Percentiles rank a stretch among this genome's conserved stretches.
phyloP scores from a whole-genome alignment of 2,329 filamentous ascomycete species.

The Microcyclosporella mali region DNA sequence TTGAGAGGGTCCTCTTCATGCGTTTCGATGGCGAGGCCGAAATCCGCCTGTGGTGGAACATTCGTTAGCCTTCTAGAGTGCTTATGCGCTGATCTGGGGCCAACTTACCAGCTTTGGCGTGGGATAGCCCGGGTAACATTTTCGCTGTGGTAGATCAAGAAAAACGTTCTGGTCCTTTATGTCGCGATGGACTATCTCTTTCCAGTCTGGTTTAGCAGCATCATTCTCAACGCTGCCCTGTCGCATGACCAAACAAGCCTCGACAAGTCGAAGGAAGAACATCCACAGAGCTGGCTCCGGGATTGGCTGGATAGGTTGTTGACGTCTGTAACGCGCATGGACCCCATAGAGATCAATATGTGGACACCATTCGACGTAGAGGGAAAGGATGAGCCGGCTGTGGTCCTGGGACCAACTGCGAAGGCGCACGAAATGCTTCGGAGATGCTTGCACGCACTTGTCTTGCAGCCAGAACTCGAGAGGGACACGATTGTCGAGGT shows the following conservation, averaged over 20 bases:
- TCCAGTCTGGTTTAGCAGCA: not conserved
- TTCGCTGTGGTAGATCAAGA: not conserved
- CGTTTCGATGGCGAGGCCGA: conserved; percentile 8
- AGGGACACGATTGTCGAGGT: not conserved
- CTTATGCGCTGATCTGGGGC: not conserved
- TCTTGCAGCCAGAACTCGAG: not conserved
- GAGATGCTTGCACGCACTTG: not conserved
- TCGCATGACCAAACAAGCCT: conserved; percentile 1
- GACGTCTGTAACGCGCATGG: no score
- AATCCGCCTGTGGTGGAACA: conserved; percentile 2
- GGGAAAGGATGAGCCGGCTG: not conserved
- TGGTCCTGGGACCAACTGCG: not conserved
- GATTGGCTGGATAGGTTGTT: not conserved
- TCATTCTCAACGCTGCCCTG: not conserved
- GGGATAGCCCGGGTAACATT: not conserved
- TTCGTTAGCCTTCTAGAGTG: not conserved
- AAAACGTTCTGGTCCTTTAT: conserved; percentile 18
- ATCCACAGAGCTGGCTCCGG: not conserved
- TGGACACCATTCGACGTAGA: conserved; percentile 1
- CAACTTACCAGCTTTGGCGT: conserved; percentile 2
- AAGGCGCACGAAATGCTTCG: not conserved
- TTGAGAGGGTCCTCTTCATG: conserved; percentile 3
- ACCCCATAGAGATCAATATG: not conserved
- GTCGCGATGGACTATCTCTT: conserved; percentile 14
- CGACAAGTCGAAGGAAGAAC: not conserved